Evolutionary conservation across 192 early-diverging fungal species (phyloP), one percentile per base, ranked within the genome.

Genomic region (Linnemannia schmuckeri): DNA sequence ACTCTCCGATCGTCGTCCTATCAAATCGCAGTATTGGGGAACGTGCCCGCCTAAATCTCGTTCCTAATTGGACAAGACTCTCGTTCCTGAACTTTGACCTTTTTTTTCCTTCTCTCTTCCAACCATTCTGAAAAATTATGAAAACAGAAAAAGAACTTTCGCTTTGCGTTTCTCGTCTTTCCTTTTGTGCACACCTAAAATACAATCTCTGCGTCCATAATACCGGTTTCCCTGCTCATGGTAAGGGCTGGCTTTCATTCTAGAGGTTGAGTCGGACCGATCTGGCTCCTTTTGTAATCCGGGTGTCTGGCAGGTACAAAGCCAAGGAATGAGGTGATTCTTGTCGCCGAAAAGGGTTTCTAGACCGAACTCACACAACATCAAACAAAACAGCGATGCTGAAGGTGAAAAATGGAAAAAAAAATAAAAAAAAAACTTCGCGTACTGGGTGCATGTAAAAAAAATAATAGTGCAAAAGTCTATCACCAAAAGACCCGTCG

Each of bases 21-120:
- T 76, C 37, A 76, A 12, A 66, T 42, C 17, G 0, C 8, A 63
- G 12, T 13, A 42, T 15, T 3, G 8, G 10, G n/a, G 13, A 76
- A 76, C 75, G 75, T 76, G 75, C 40, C 74, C 1, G 2, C 15
- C 18, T 18, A 15, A 52, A 17, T 17, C 8, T 33, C 22, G 18
- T 6, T 37, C 30, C 9, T 75, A 15, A 75, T 75, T 75, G 74
- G 74, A 63, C 49, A 46, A 12, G 54, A n/a, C 20, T 57, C 22
- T 40, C 54, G 74, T 75, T 75, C 74, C 74, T 75, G 74, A 52
- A 55, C 33, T 3, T n/a, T 71, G 27, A 7, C 72, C 17, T 47
- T 74, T 74, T 49, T 73, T 46, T 52, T 24, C 35, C 20, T 52
- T 42, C 20, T 49, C 20, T 12, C 30, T 33, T 74, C 44, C 15